These are phyloP conservation scores for Ceratobasidium sp. DNA, from an alignment of 1,284 basidiomycete species.

Conservation along the genomic window DNA sequence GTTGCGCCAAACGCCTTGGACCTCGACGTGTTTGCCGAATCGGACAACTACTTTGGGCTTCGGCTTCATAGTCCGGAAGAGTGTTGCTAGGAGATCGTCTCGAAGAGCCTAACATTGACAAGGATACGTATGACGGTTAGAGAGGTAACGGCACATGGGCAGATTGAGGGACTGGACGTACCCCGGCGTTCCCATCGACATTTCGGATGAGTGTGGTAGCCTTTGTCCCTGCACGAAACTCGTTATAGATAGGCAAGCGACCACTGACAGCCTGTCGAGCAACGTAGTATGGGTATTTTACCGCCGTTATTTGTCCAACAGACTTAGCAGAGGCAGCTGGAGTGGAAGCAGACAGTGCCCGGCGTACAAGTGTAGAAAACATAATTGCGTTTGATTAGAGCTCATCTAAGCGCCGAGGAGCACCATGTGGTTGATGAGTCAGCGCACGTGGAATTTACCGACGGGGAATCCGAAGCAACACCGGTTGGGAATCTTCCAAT, in stretches of 20 bases:
- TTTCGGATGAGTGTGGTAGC: slow-evolving; percentile 33
- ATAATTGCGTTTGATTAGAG: too few relatives aligned
- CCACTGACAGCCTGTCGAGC: slow-evolving; percentile 17
- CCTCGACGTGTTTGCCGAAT: slow-evolving; percentile 29
- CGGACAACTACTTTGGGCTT: slow-evolving; percentile 23
- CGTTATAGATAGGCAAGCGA: slow-evolving; percentile 23
- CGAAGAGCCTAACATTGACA: slow-evolving; percentile 8
- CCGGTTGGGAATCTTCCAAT: neutral
- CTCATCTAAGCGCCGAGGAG: neutral
- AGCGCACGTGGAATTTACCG: neutral
- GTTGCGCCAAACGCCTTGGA: slow-evolving; percentile 21
- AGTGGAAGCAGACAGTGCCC: neutral
- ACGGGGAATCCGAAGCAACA: slow-evolving; percentile 1
- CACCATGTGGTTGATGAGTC: neutral
- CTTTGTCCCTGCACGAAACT: slow-evolving; percentile 31
- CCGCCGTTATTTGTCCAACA: neutral
- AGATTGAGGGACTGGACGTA: neutral
- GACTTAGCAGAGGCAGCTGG: neutral
- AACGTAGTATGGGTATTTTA: slow-evolving; percentile 24
- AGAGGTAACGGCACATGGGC: neutral
- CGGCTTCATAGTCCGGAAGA: slow-evolving; percentile 6
- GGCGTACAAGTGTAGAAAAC: slow-evolving; percentile 22
- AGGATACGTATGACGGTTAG: neutral
- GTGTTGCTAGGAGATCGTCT: slow-evolving; percentile 11
- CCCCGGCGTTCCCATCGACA: slow-evolving; percentile 31